Base-by-base conservation (phyloP, 2,329 filamentous ascomycete species). In the Bipolaris gigantea region DNA sequence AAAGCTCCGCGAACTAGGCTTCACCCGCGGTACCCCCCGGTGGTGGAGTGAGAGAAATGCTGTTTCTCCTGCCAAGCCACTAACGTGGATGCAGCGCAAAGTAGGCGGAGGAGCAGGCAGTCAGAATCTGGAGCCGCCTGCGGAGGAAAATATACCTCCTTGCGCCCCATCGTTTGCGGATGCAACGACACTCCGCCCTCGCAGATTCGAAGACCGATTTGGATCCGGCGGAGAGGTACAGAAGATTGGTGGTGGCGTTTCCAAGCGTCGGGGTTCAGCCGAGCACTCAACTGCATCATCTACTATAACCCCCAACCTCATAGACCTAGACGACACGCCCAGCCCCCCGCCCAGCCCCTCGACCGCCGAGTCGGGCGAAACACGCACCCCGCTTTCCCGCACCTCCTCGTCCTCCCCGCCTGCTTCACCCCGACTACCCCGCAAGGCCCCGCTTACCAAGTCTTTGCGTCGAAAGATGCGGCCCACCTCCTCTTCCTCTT, bases 1-100 rank as follows among this genome's bases (percentile, higher is more conserved):
- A 0, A 89, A 85, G 1, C 84, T 95, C 63, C 77, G 83, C 39
- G 79, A 81, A 6, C 80, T 96, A 2, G 92, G 92, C 0, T 82
- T 96, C 46, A 74, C 75, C 2, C 36, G 59, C 8, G 73, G 75
- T 2, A 73, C 81, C 15, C 84, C 85, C 8, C 71, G 73, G 7
- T 87, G 85, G 85, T 85, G 79, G 66, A 76, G 77, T 48, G 80
- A 85, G 48, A 79, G 80, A 62, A 63, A 58, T 19, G 68, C 68
- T 1, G 63, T 76, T 4, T 30, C 42, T 30, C 23, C 48, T 5
- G 23, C 25, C 6, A 46, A 56, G 19, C 50, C 53, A 1, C 56
- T 48, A 6, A 71, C 64, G 2, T 71, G 69, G 68, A 60, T 68
- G 56, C 59, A 70, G 52, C 57, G 50, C 15, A 60, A 55, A 11